Evolutionary conservation across 768 basidiomycete genomes (phyloP), one percentile per base, ranked within the genome.

Genomic region (Lactifluus subvellereus): DNA sequence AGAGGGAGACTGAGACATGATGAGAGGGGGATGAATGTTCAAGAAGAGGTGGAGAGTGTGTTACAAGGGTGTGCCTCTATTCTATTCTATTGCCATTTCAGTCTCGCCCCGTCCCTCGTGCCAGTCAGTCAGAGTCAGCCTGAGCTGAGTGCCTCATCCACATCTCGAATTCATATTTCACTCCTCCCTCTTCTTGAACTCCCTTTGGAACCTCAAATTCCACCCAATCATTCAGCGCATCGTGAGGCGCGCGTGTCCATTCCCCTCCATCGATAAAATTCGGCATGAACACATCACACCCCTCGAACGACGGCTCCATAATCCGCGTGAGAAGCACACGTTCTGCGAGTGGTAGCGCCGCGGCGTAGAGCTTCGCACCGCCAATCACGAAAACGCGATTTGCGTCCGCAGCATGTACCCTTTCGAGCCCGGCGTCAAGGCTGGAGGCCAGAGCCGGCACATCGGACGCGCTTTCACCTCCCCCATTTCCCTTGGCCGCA

Each of bases 131-230:
- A 27, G 3, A n/a, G n/a, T n/a, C n/a, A n/a, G n/a, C n/a, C n/a
- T n/a, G n/a, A n/a, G n/a, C n/a, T n/a, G n/a, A 27, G 27, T 27
- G 27, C 45, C 83, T 81, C 54, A 84, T 80, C 96, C 96, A 99
- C 94, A 99, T 94, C 78, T 99, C 91, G 74, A 87, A 97, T 76
- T 91, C 89, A 73, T 95, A 99, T 67, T 81, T 78, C 50, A 92
- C 78, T 10, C 87, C 91, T 59, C 89, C 88, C 74, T 97, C 94
- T 72, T 85, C 84, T 73, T 91, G 87, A 69, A 83, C 75, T 4
- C 91, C 93, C 65, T 79, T 77, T 13, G 87, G 81, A 53, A 95
- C 90, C 11, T 87, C 83, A 69, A 88, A 89, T 35, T 87, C 93
- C 0, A 84, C 84, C 93, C 94, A 98, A 10, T 77, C 79, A 65